Base-by-base conservation (phyloP, 1,139 yeast species). In the Zygosaccharomyces sapae region DNA sequence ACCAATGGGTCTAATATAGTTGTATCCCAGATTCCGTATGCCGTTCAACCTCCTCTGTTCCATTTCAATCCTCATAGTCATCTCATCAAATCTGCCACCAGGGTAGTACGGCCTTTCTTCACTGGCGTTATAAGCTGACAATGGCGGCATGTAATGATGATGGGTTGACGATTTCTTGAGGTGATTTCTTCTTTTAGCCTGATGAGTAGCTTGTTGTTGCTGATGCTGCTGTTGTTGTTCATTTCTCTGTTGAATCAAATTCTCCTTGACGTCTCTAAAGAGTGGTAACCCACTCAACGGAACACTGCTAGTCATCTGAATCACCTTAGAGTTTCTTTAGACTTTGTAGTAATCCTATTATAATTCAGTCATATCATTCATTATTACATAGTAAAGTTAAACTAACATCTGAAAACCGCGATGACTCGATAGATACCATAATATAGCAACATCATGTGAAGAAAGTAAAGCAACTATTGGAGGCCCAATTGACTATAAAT, bases 1-100 rank as follows among this genome's bases (percentile, higher is more conserved):
- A 7, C 68, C 68, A 22, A 63, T 53, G 2, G 67, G 65, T 33
- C 52, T 48, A 9, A 63, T 48, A 29, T 41, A 37, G 33, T 54
- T 48, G 50, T 54, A 49, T 1, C 68, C 68, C n/a, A 59, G 33
- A 12, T 51, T 51, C 20, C 60, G 41, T 27, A 59, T 51, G 22
- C 49, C 45, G 10, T 47, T 38, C 29, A 48, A 24, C 34, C 50
- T 42, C 22, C 38, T 45, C 46, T 39, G 46, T 13, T 35, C 44
- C 42, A 38, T 48, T 10, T 50, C 54, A 9, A 47, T 46, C 38
- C 43, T 49, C 55, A 52, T 52, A 3, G 38, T 38, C 37, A 50
- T 37, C 38, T 50, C 55, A 30, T 50, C 54, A 29, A 52, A 50
- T 19, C 43, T 47, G 10, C 46, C 44, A 8, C 20, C 33, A 9